Evolutionary conservation across 176 grass and related monocot species (phyloP).

Genomic region (Cymbopogon citratus): DNA sequence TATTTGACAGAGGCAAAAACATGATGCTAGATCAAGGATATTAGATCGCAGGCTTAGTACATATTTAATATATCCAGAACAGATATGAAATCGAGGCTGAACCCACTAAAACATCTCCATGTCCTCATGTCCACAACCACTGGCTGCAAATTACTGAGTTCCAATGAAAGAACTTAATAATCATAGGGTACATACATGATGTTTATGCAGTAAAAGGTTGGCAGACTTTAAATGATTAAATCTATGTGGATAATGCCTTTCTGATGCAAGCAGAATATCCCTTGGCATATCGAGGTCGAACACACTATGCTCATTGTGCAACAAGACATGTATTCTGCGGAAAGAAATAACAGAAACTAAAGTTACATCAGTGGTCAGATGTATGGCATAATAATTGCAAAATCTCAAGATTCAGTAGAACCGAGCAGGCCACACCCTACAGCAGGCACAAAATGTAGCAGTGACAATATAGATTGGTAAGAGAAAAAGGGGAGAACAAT

Average conservation of each 20-base stretch:
- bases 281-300: slow-evolving; percentile 56
- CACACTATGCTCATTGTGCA: slow-evolving; percentile 60
- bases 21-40: too few relatives aligned
- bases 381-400: too few relatives aligned
- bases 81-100: too few relatives aligned
- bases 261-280: slow-evolving; percentile 73
- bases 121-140: not conserved
- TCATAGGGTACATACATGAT: slow-evolving; percentile 42
- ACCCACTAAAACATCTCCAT: too few relatives aligned
- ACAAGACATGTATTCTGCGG: slow-evolving; percentile 65
- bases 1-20: too few relatives aligned
- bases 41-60: too few relatives aligned
- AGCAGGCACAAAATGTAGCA: too few relatives aligned
- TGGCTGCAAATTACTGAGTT: not conserved
- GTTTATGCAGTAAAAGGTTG: slow-evolving; percentile 62
- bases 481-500: not conserved
- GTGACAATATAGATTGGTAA: not conserved
- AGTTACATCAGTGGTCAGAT: too few relatives aligned
- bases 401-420: too few relatives aligned
- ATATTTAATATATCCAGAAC: too few relatives aligned
- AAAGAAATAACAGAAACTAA: too few relatives aligned
- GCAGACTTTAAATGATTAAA: slow-evolving; percentile 72
- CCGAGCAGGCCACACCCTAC: too few relatives aligned
- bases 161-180: not conserved
- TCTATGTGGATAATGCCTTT: slow-evolving; percentile 74